phyloP scores from a whole-genome alignment of 495 filamentous ascomycete genomes.

The Astrothelium subdiscretum region DNA sequence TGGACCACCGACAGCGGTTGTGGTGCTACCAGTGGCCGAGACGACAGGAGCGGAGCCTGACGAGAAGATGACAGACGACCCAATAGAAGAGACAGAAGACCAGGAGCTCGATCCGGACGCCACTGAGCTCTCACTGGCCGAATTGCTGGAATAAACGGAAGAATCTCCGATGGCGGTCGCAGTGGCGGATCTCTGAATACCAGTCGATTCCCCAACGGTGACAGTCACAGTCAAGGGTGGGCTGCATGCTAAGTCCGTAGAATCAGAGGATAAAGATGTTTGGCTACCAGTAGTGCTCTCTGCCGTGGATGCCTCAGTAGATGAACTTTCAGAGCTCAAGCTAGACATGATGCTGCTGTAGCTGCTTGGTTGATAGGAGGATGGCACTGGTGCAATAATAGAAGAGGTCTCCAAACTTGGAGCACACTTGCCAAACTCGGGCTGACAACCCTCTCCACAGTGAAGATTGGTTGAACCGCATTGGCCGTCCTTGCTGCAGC shows the following conservation, averaged over 20 bases:
- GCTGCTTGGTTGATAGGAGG: neutral
- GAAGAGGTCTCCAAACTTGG: neutral
- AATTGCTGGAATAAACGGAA: neutral
- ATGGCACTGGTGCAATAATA: neutral
- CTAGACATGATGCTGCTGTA: neutral
- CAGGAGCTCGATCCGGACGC: neutral
- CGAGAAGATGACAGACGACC: neutral
- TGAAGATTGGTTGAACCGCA: conserved; percentile 11
- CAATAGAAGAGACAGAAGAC: neutral
- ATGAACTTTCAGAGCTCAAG: neutral
- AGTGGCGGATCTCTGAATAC: neutral
- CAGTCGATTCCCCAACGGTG: neutral
- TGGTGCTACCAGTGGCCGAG: neutral
- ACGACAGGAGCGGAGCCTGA: neutral
- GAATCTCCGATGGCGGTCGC: neutral
- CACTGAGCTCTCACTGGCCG: neutral
- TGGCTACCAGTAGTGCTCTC: neutral
- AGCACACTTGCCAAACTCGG: conserved; percentile 13
- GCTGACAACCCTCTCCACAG: conserved; percentile 17
- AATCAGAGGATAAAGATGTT: neutral
- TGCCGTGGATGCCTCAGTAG: neutral
- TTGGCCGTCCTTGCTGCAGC: conserved; percentile 11
- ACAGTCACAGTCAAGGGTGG: neutral
- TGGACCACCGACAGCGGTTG: neutral
- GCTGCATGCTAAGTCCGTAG: neutral